phyloP scores from a whole-genome alignment of 176 grass and related monocot species.

The Oryza coarctata region DNA sequence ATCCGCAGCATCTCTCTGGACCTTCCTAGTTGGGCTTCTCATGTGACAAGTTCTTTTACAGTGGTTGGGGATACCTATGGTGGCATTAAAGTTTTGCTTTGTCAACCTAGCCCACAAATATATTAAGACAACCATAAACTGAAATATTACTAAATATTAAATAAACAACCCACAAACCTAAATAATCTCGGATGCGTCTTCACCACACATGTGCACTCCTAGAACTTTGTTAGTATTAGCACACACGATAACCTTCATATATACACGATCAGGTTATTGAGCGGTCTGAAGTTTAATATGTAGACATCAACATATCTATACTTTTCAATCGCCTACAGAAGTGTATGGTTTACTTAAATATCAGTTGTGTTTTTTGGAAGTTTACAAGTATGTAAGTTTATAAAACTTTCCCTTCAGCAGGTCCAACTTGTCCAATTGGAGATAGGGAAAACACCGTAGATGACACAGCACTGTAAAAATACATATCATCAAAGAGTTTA shows the following conservation, averaged over 20 bases:
- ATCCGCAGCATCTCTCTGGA: slow-evolving; percentile 44
- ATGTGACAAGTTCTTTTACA: slow-evolving; percentile 72
- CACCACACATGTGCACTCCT: slow-evolving; percentile 80
- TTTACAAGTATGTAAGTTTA: background rate
- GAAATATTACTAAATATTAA: background rate
- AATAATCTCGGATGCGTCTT: slow-evolving; percentile 81
- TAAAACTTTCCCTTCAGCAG: slow-evolving; percentile 70
- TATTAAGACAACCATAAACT: background rate
- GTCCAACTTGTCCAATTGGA: slow-evolving; percentile 75
- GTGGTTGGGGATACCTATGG: slow-evolving; percentile 68
- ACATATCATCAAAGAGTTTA: background rate
- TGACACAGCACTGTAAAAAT: slow-evolving; percentile 66
- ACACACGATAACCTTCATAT: slow-evolving; percentile 78
- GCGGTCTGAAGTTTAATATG: slow-evolving; percentile 72
- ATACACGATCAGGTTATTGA: slow-evolving; percentile 68
- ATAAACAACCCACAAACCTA: slow-evolving; percentile 47
- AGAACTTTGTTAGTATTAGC: slow-evolving; percentile 65
- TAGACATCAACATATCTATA: slow-evolving; percentile 67
- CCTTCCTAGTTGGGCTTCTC: slow-evolving; percentile 59
- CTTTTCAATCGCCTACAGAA: slow-evolving; percentile 55
- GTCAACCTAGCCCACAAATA: slow-evolving; percentile 47
- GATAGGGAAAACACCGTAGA: slow-evolving; percentile 79
- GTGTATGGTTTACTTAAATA: background rate
- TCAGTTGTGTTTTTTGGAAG: background rate
- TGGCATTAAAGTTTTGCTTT: slow-evolving; percentile 77